Evolutionary conservation across 2,329 filamentous ascomycete species (phyloP), one percentile per base, ranked within the genome.

Genomic region (Clonostachys rosea): DNA sequence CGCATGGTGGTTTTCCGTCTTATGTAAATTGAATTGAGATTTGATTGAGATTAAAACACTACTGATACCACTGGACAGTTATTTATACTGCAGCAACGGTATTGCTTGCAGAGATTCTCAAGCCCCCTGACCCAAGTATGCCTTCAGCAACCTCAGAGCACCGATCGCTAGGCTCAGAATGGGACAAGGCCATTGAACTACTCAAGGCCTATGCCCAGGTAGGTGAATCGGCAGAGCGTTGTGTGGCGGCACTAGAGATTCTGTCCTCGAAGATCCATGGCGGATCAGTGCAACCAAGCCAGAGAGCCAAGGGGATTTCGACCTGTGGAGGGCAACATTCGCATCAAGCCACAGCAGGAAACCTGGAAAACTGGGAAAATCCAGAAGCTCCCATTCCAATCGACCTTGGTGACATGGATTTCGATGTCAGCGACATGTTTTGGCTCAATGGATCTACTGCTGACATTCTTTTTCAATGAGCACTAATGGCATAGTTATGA

Each of bases 191-290:
- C 18, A 42, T 47, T 17, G 39, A 47, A 34, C 34, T 49, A 13
- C 39, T 49, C 33, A 37, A 40, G n/a, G 44, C 47, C 20, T 49
- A 39, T 39, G 36, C 35, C 24, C 40, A 35, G 24, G 47, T 49
- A 13, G 35, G 44, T 16, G 14, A 46, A 44, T 49, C 47, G 7
- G 47, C 47, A 14, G 20, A 49, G 35, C 47, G 47, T 24, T 49
- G 44, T 34, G 30, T 47, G 1, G 44, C 47, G 2, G 47, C 47
- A 7, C 40, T 49, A 1, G 44, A 43, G 20, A 42, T 49, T 14
- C 30, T 49, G 33, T 39, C 40, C 11, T 33, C 40, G 33, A 49
- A 46, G 34, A 35, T 49, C 20, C 44, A 36, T n/a, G 24, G 34
- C 33, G 40, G 7, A 24, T 24, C 24, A 24, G 8, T 24, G 24